A percentile compares a stretch with the other conserved stretches of the same genome.
These are phyloP conservation scores for Dothideomycetes sp. DNA, from an alignment of 2,329 filamentous ascomycete genomes.

Conservation along the genomic window DNA sequence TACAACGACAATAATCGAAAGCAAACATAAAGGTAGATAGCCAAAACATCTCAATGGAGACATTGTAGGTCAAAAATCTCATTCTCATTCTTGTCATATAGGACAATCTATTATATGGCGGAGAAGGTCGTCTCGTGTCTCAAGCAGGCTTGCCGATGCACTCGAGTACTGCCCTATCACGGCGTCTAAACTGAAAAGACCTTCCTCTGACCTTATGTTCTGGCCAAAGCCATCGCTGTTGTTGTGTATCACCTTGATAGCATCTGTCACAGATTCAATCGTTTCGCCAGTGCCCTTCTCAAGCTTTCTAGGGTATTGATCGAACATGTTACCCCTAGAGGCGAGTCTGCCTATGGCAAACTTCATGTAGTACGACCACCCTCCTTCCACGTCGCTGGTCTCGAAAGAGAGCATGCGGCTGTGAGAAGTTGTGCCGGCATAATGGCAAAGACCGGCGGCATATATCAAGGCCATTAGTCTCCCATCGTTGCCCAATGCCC, in stretches of 20 bases:
- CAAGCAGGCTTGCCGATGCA: constrained; percentile 10
- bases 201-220: constrained; percentile 3
- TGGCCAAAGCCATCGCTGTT: constrained; percentile 8
- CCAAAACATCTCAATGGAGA: no score
- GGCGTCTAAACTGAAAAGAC: constrained; percentile 3
- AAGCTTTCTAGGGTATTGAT: not conserved
- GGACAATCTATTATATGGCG: not conserved
- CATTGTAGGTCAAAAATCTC: not conserved
- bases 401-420: constrained; percentile 1
- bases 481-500: not conserved
- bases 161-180: constrained; percentile 6
- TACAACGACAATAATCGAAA: constrained; percentile 5
- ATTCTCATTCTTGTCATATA: not conserved
- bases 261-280: no score
- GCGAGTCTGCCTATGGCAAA: not conserved
- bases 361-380: not conserved
- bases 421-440: not conserved
- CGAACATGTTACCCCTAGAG: not conserved
- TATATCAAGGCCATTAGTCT: constrained; percentile 6
- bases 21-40: no score
- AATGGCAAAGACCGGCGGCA: constrained; percentile 9
- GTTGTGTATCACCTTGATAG: constrained; percentile 10
- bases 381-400: not conserved
- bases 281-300: no score
- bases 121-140: constrained; percentile 4